A percentile compares a stretch with the other conserved stretches of the same genome.
phyloP scores from a whole-genome alignment of 2,329 filamentous ascomycete species.

The Aspergillus fructus region DNA sequence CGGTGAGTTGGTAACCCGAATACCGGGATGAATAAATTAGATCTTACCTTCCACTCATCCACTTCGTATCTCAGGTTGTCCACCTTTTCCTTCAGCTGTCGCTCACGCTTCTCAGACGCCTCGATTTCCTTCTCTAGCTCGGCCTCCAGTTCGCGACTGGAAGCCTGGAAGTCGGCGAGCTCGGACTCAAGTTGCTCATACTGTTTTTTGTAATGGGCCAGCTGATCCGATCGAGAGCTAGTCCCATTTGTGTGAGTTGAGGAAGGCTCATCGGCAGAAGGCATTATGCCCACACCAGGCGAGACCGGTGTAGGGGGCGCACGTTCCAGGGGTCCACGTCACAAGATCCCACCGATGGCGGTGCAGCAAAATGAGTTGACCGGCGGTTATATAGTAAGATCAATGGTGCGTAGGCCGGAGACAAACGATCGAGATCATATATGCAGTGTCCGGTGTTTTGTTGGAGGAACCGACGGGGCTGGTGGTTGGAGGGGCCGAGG shows the following conservation, averaged over 20 bases:
- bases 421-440: slow-evolving; percentile 12
- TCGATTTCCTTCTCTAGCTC: slow-evolving; percentile 97
- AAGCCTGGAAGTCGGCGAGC: slow-evolving; percentile 88
- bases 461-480: slow-evolving; percentile 15
- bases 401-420: not conserved
- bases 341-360: slow-evolving; percentile 7
- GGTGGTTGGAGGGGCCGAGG: slow-evolving; percentile 31
- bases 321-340: slow-evolving; percentile 21
- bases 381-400: not conserved
- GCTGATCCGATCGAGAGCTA: slow-evolving; percentile 64
- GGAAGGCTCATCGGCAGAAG: slow-evolving; percentile 36
- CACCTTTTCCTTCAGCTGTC: slow-evolving; percentile 79
- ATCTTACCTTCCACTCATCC: slow-evolving; percentile 90
- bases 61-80: slow-evolving; percentile 84
- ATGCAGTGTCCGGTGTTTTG: slow-evolving; percentile 11
- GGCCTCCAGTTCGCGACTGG: slow-evolving; percentile 88
- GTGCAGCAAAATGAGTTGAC: slow-evolving; percentile 8
- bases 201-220: slow-evolving; percentile 93
- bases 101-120: slow-evolving; percentile 88
- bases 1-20: slow-evolving; percentile 1
- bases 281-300: slow-evolving; percentile 33
- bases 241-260: slow-evolving; percentile 41
- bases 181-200: slow-evolving; percentile 92
- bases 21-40: not conserved
- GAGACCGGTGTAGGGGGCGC: slow-evolving; percentile 18